Base-by-base conservation (phyloP, 768 basidiomycete genomes). In the Collybia sp. region DNA sequence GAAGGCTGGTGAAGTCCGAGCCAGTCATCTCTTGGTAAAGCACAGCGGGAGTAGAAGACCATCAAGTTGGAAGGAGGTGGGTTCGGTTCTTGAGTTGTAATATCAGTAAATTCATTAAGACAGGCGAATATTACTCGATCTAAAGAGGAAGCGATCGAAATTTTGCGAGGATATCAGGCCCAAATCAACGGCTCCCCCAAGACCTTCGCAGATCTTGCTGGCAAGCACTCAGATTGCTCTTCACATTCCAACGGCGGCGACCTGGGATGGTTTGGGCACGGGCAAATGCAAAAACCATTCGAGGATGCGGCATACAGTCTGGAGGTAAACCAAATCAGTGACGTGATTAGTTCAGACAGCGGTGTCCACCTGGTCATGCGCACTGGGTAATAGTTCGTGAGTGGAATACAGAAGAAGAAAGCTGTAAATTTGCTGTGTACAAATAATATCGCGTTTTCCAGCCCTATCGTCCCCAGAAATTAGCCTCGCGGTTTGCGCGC, bases 251-350 rank as follows among this genome's bases (percentile, higher is more conserved):
- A 87, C 51, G 76, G 74, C 2, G 96, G 96, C 1, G 94, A 99
- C 64, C 79, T 99, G 5, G 92, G 96, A 0, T 74, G 73, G 72
- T 99, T 99, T 58, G 78, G 76, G 1, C 80, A 66, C 13, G 88
- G 85, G 1, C 86, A 90, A 70, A 99, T 99, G 96, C 96, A 99
- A 68, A 93, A 90, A 67, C 85, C 92, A 31, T 99, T 99, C 58
- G 94, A 97, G 67, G 92, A 94, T 25, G 88, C 90, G 30, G 71
- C 89, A 10, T 94, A 77, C 63, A 77, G 67, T 2, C 72, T 93
- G 51, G 59, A 81, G 40, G 76, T 85, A 16, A 88, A 83, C 6
- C 66, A 88, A 66, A 83, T 93, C 60, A 91, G 88, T 63, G 85
- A 81, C 20, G 69, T 93, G 39, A 79, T 97, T 59, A 80, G 79